These are phyloP conservation scores for Pythium inflatum DNA, from an alignment of 352 stramenopile species.

Conservation along the genomic window DNA sequence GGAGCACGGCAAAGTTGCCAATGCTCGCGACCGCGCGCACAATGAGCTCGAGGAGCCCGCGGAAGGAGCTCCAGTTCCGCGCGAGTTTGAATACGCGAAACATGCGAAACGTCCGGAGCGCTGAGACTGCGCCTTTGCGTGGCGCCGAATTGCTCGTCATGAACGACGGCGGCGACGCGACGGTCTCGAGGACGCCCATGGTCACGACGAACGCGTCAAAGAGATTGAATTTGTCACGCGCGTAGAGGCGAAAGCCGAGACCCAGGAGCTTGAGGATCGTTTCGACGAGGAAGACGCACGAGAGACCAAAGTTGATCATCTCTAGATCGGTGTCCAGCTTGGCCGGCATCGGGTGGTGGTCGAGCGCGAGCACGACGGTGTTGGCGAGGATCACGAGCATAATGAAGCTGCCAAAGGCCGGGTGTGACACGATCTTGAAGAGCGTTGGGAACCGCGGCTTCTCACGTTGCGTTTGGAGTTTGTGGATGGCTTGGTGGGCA, in stretches of 20 bases:
- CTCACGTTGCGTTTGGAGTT: slow-evolving; percentile 36
- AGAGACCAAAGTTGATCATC: slow-evolving; percentile 81
- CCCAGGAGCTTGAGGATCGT: slow-evolving; percentile 87
- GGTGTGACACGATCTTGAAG: slow-evolving; percentile 64
- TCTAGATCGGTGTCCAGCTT: slow-evolving; percentile 61
- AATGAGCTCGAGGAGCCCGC: slow-evolving; percentile 93
- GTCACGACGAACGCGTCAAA: slow-evolving; percentile 90
- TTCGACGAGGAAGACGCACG: slow-evolving; percentile 72
- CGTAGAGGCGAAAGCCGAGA: slow-evolving; percentile 76
- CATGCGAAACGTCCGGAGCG: slow-evolving; percentile 88
- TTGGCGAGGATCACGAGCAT: slow-evolving; percentile 87
- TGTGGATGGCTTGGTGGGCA: slow-evolving; percentile 37
- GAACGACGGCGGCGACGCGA: slow-evolving; percentile 72
- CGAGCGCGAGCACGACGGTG: slow-evolving; percentile 75
- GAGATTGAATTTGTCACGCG: slow-evolving; percentile 75
- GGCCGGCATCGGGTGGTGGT: slow-evolving; percentile 79
- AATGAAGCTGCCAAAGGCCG: slow-evolving; percentile 60
- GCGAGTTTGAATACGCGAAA: slow-evolving; percentile 96
- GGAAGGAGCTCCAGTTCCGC: slow-evolving; percentile 90
- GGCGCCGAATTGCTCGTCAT: slow-evolving; percentile 50
- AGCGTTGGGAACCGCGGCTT: slow-evolving; percentile 40
- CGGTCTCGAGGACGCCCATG: slow-evolving; percentile 72
- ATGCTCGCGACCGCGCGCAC: slow-evolving; percentile 91
- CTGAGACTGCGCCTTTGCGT: slow-evolving; percentile 74
- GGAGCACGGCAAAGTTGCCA: slow-evolving; percentile 92